Conservation (phyloP, 345 rosid genomes). For the Abelmoschus esculentus region DNA sequence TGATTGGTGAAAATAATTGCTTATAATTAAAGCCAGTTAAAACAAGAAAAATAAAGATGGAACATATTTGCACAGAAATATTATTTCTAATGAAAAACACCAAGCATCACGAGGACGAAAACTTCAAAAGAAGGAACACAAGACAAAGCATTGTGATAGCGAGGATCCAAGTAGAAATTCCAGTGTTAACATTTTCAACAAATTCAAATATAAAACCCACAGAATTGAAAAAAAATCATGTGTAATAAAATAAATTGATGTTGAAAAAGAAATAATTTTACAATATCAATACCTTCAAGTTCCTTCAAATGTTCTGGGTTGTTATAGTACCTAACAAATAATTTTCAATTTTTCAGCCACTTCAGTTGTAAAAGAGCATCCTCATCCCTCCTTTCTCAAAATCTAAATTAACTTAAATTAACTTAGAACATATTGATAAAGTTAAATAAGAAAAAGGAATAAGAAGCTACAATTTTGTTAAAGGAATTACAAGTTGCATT, state of each 20-base stretch:
- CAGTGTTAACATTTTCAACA: not conserved
- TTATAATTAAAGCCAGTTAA: not conserved
- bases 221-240: not conserved
- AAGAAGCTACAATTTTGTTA: too few relatives aligned
- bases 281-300: too few relatives aligned
- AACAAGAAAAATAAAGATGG: not conserved
- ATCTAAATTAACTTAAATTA: too few relatives aligned
- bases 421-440: too few relatives aligned
- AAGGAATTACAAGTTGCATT: too few relatives aligned
- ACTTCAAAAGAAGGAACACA: not conserved
- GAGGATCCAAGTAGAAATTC: not conserved
- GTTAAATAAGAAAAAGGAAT: too few relatives aligned
- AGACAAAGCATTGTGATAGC: not conserved
- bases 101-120: not conserved
- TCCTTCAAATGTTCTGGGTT: too few relatives aligned
- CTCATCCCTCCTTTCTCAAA: too few relatives aligned
- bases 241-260: not conserved
- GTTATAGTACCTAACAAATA: too few relatives aligned
- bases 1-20: constrained; percentile 16
- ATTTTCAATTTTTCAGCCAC: too few relatives aligned
- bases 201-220: not conserved
- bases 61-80: not conserved
- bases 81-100: not conserved
- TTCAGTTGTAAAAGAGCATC: too few relatives aligned
- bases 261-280: not conserved